phyloP scores from a whole-genome alignment of 352 stramenopile genomes.

The Pythium apleroticum region DNA sequence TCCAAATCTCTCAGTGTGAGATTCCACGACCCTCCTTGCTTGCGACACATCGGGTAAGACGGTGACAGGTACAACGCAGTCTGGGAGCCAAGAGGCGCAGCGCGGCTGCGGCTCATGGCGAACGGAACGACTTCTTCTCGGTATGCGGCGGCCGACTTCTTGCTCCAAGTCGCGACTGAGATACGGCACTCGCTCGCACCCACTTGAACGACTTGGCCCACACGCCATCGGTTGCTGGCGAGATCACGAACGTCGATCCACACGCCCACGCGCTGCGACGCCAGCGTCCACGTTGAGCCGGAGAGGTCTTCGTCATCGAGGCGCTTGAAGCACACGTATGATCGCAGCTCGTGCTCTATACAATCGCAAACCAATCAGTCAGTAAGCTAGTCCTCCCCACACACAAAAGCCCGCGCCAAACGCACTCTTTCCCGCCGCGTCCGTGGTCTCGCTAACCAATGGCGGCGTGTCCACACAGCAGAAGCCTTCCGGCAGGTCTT shows the following conservation, averaged over 20 bases:
- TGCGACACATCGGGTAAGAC: conserved; percentile 74
- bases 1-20: conserved; percentile 65
- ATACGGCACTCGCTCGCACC: conserved; percentile 68
- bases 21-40: conserved; percentile 71
- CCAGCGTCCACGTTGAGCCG: conserved; percentile 70
- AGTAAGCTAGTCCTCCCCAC: neutral
- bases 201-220: conserved; percentile 72
- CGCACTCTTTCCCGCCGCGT: conserved; percentile 39
- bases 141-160: conserved; percentile 27
- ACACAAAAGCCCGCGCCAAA: neutral
- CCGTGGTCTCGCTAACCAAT: conserved; percentile 36
- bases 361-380: conserved; percentile 28
- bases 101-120: conserved; percentile 54
- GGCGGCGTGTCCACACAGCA: conserved; percentile 51
- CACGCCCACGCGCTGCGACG: conserved; percentile 59
- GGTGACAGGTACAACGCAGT: conserved; percentile 80
- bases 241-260: conserved; percentile 86
- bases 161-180: conserved; percentile 65
- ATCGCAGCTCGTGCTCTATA: conserved; percentile 44
- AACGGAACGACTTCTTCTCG: conserved; percentile 74
- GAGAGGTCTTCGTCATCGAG: conserved; percentile 62
- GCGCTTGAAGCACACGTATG: conserved; percentile 73
- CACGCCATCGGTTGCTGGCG: conserved; percentile 72
- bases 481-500: conserved; percentile 70
- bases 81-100: conserved; percentile 69